Evolutionary conservation across 371 early-diverging fungal species (phyloP), one percentile per base, ranked within the genome.

Genomic region (Syncephalastrum monosporum): DNA sequence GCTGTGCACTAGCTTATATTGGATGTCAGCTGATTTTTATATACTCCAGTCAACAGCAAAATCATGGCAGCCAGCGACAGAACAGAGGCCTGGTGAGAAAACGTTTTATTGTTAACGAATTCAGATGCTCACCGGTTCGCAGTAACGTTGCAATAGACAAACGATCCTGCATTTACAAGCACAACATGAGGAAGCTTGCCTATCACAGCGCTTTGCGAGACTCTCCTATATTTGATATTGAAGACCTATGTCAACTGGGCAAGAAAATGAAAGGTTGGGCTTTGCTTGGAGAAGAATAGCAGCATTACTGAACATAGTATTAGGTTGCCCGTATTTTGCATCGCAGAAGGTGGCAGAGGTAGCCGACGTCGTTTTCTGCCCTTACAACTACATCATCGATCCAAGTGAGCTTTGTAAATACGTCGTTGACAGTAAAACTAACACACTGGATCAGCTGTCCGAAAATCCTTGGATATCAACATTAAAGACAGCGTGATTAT

Each of bases 351-450:
- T 83, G 14, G 71, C 79, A 8, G 74, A 72, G 16, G 53, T 61
- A 4, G 92, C 94, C 8, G 91, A 94, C 24, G 71, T 98, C 6
- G 71, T 96, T 1, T 94, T 96, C 61, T 85, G 92, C 33, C 98
- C 98, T 0, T 98, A 98, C 72, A 96, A 94, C 62, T 97, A 96
- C 64, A 72, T 97, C 0, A 78, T 97, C 17, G 91, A 95, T 72
- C 82, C 90, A 5, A 54, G 75, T 71, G 75, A 77, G 67, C 52
- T 2, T 42, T 15, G 5, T 14, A 23, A 13, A 1, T 13, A 14
- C 0, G 19, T 0, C 25, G 42, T 3, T 21, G 24, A 41, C 15
- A 48, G 6, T 38, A 5, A 5, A 25, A 16, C 38, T n/a, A 23
- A 14, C 27, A 25, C 16, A 16, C 49, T 12, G 13, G 25, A 27